These are phyloP conservation scores for Petasospora fabianii DNA, from an alignment of 1,139 yeast genomes.

Conservation along the genomic window DNA sequence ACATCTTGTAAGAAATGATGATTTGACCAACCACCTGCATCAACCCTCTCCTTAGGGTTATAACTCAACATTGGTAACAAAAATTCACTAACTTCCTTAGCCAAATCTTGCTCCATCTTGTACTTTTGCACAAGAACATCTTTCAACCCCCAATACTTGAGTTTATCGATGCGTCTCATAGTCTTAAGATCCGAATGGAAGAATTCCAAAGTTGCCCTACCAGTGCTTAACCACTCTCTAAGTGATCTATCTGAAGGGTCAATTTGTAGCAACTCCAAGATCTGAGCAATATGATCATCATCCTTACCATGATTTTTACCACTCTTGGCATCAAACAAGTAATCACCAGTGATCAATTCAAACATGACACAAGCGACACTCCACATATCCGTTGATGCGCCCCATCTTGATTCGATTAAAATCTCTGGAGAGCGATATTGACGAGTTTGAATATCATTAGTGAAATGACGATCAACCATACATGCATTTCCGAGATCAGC, in stretches of 20 bases:
- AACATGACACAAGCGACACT: slow-evolving; percentile 77
- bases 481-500: slow-evolving; percentile 91
- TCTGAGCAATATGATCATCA: slow-evolving; percentile 86
- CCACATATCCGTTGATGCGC: slow-evolving; percentile 83
- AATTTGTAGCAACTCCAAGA: slow-evolving; percentile 54
- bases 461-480: slow-evolving; percentile 66
- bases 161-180: slow-evolving; percentile 54
- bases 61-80: slow-evolving; percentile 68
- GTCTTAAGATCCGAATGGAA: slow-evolving; percentile 42
- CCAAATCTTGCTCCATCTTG: slow-evolving; percentile 52
- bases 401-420: slow-evolving; percentile 68
- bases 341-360: slow-evolving; percentile 82
- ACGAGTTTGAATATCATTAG: slow-evolving; percentile 82
- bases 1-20: slow-evolving; percentile 62
- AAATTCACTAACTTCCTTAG: slow-evolving; percentile 57
- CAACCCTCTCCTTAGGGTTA: slow-evolving; percentile 69
- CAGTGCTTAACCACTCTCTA: slow-evolving; percentile 44
- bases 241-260: slow-evolving; percentile 31
- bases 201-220: slow-evolving; percentile 48
- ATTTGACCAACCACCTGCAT: slow-evolving; percentile 76
- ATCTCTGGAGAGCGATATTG: slow-evolving; percentile 83
- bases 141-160: slow-evolving; percentile 66
- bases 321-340: slow-evolving; percentile 74
- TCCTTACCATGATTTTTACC: slow-evolving; percentile 63
- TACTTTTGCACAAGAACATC: slow-evolving; percentile 73